These are phyloP conservation scores for Amoeboaphelidium occidentale DNA, from an alignment of 371 early-diverging fungal species.

Conservation along the genomic window DNA sequence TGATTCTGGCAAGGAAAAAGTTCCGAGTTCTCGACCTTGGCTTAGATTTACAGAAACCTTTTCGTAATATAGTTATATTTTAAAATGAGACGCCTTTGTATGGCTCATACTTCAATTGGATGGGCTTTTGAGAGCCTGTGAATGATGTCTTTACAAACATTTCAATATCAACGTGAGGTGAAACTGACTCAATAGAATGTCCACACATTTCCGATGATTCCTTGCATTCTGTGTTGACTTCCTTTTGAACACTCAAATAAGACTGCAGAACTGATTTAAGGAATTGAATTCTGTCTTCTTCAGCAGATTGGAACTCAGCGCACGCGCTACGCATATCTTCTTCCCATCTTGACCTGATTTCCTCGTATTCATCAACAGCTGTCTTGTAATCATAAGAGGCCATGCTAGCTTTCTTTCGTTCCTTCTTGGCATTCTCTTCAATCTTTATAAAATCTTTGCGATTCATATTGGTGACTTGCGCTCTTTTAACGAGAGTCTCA, in stretches of 20 bases:
- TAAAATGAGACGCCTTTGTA: background rate
- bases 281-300: background rate
- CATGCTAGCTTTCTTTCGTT: background rate
- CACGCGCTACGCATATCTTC: background rate
- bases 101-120: background rate
- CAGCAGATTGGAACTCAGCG: background rate
- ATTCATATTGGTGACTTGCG: background rate
- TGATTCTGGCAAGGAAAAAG: background rate
- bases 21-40: background rate
- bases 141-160: background rate
- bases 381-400: background rate
- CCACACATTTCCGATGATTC: background rate
- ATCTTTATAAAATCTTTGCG: background rate
- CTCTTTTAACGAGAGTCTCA: background rate
- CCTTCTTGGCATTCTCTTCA: background rate
- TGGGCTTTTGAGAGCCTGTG: background rate
- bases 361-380: background rate
- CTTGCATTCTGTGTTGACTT: background rate
- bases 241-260: background rate
- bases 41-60: background rate
- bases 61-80: background rate
- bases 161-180: background rate
- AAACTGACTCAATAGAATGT: background rate
- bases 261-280: background rate
- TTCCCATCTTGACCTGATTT: background rate